Conservation (phyloP, 345 rosid genomes). For the Streptanthus diversifolius region DNA sequence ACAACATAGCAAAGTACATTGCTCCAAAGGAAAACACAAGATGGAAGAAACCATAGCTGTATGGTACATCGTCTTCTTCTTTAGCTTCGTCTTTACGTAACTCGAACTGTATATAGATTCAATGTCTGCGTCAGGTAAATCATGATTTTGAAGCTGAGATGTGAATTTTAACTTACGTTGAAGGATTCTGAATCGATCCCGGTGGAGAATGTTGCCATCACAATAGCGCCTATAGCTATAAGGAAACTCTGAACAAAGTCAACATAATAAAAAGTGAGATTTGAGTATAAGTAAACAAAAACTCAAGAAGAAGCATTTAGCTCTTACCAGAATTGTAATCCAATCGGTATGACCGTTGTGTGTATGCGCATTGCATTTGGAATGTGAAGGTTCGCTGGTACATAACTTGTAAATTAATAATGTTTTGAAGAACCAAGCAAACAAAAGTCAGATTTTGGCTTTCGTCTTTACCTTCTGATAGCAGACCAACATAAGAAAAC, state of each 20-base stretch:
- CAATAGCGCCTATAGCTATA: conserved; percentile 73
- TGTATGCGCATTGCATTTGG: conserved; percentile 47
- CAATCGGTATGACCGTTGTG: conserved; percentile 53
- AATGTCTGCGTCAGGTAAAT: background rate
- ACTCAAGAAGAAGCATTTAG: conserved; percentile 4
- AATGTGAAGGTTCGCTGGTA: conserved; percentile 68
- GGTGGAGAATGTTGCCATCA: conserved; percentile 89
- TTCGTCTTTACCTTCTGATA: conserved; percentile 61
- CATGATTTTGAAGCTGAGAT: background rate
- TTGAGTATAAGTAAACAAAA: background rate
- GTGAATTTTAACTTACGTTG: conserved; percentile 42
- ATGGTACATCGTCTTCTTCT: conserved; percentile 66
- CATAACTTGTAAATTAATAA: conserved; percentile 12
- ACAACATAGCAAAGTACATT: conserved; percentile 91
- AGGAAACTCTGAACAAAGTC: conserved; percentile 58
- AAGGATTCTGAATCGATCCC: conserved; percentile 88
- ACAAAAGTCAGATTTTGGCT: background rate
- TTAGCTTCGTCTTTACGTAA: conserved; percentile 53
- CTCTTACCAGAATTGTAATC: conserved; percentile 67
- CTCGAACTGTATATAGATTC: conserved; percentile 35
- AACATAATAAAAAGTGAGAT: background rate
- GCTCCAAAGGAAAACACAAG: conserved; percentile 83
- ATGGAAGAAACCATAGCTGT: conserved; percentile 77
- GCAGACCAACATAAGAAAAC: conserved; percentile 97
- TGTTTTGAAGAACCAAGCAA: background rate